Conservation (phyloP, 2,329 filamentous ascomycete genomes). For the Fusarium praegraminearum region DNA sequence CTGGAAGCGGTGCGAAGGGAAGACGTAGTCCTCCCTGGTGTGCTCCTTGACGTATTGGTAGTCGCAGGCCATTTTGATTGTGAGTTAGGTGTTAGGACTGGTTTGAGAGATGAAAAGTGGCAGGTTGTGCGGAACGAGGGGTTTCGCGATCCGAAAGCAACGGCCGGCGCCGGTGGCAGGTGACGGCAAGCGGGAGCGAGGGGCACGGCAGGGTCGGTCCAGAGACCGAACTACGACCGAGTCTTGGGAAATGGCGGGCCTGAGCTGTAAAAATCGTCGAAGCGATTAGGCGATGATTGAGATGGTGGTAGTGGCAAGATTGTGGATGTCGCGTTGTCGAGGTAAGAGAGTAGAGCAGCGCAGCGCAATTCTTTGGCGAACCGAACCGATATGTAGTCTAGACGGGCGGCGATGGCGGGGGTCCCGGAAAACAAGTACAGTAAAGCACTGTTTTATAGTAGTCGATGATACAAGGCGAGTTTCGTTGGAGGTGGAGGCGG, state of each 20-base stretch:
- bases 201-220: constrained; percentile 31
- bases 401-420: constrained; percentile 31
- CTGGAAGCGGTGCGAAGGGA: constrained; percentile 71
- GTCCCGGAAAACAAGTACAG: constrained; percentile 26
- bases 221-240: constrained; percentile 32
- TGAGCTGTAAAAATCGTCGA: neutral
- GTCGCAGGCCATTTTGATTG: constrained; percentile 47
- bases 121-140: constrained; percentile 30
- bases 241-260: constrained; percentile 6
- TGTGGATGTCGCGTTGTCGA: constrained; percentile 16
- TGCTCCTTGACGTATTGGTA: constrained; percentile 52
- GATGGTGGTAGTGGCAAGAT: constrained; percentile 16
- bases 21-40: constrained; percentile 63
- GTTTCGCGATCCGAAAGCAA: constrained; percentile 31
- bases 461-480: constrained; percentile 24
- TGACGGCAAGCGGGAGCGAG: constrained; percentile 35
- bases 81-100: constrained; percentile 11
- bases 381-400: constrained; percentile 4
- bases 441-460: constrained; percentile 5
- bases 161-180: constrained; percentile 39
- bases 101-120: constrained; percentile 15
- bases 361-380: constrained; percentile 19
- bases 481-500: constrained; percentile 6
- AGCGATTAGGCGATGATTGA: constrained; percentile 7
- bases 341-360: constrained; percentile 10